Conservation (phyloP, 495 filamentous ascomycete species). For the Neurospora intermedia region DNA sequence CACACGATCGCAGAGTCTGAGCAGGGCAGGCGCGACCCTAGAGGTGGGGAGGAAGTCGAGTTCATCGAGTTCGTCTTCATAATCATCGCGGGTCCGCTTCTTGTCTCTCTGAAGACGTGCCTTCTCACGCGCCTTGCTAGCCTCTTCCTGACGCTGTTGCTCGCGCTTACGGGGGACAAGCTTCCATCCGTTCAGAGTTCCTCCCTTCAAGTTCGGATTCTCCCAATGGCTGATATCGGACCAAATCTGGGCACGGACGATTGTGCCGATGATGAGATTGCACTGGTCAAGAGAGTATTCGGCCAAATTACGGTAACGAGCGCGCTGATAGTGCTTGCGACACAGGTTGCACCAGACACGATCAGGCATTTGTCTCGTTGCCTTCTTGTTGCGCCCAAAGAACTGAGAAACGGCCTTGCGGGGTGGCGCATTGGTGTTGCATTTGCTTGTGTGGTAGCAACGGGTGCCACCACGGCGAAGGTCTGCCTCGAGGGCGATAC, state of each 20-base stretch:
- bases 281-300: slow-evolving; percentile 51
- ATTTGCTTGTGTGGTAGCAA: slow-evolving; percentile 31
- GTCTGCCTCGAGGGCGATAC: background rate
- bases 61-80: slow-evolving; percentile 17
- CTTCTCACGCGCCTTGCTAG: slow-evolving; percentile 7
- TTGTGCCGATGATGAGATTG: slow-evolving; percentile 45
- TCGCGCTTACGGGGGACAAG: slow-evolving; percentile 45
- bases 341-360: slow-evolving; percentile 63
- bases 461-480: background rate
- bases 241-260: slow-evolving; percentile 51
- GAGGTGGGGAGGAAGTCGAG: slow-evolving; percentile 7
- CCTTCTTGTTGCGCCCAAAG: slow-evolving; percentile 80
- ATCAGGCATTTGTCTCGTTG: slow-evolving; percentile 55
- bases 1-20: slow-evolving; percentile 30
- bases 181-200: slow-evolving; percentile 27
- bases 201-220: slow-evolving; percentile 3
- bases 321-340: slow-evolving; percentile 78
- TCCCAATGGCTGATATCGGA: slow-evolving; percentile 28
- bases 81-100: slow-evolving; percentile 11
- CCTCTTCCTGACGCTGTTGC: slow-evolving; percentile 30
- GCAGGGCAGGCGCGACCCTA: slow-evolving; percentile 29
- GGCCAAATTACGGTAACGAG: slow-evolving; percentile 51
- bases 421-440: slow-evolving; percentile 38
- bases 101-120: slow-evolving; percentile 19
- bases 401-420: slow-evolving; percentile 76